These are phyloP conservation scores for Trypanosoma platydactyli DNA, from an alignment of 208 protist species.

Conservation along the genomic window DNA sequence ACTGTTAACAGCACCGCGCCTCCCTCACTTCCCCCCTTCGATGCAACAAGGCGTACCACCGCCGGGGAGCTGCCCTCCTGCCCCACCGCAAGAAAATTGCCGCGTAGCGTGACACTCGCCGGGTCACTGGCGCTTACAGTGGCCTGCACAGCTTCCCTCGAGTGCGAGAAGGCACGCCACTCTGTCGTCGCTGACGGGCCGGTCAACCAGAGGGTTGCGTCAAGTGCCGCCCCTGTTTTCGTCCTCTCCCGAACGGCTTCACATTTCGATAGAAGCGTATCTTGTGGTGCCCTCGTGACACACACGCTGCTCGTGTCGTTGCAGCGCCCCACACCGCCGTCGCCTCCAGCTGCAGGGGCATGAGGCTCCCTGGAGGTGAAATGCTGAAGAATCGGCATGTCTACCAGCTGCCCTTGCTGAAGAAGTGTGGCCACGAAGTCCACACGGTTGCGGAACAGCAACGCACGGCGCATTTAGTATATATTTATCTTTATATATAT, in stretches of 20 bases:
- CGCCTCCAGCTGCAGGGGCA: too few relatives aligned
- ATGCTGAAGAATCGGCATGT: conserved; percentile 70
- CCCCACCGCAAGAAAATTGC: neutral
- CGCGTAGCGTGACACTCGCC: conserved; percentile 19
- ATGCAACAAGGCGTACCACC: conserved; percentile 6
- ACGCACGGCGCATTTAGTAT: conserved; percentile 33
- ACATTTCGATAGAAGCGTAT: neutral
- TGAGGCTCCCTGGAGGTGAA: conserved; percentile 30
- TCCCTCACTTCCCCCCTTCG: neutral
- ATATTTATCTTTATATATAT: too few relatives aligned
- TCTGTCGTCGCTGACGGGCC: neutral
- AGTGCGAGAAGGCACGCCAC: conserved; percentile 15
- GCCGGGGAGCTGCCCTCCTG: conserved; percentile 3
- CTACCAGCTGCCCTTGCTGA: conserved; percentile 49
- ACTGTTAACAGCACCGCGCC: conserved; percentile 16
- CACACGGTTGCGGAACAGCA: conserved; percentile 31
- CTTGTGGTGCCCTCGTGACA: neutral
- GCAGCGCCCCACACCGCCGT: too few relatives aligned
- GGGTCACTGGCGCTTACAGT: conserved; percentile 35
- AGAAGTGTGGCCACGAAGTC: conserved; percentile 74
- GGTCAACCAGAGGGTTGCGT: neutral
- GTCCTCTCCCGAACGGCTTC: conserved; percentile 4
- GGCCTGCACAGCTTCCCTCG: conserved; percentile 22
- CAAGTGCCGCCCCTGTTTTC: neutral
- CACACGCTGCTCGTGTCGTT: too few relatives aligned